phyloP scores from a whole-genome alignment of 306 rosid genomes.

The Dalbergia cultrata region DNA sequence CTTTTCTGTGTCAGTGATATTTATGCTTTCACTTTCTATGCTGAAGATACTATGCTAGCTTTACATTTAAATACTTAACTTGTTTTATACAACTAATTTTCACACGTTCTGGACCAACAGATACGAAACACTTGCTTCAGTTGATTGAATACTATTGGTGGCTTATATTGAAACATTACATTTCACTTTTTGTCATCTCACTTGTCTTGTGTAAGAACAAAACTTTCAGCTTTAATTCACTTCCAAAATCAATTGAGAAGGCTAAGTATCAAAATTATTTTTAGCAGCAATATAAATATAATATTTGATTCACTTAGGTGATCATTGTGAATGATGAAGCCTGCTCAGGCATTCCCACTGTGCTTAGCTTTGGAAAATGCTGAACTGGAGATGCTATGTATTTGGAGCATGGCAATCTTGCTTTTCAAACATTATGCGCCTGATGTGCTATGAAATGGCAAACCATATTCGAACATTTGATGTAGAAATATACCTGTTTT shows the following conservation, averaged over 20 bases:
- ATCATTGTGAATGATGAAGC: conserved; percentile 17
- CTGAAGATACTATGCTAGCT: conserved; percentile 17
- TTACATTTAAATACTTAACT: neutral
- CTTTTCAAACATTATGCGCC: neutral
- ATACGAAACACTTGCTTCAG: conserved; percentile 33
- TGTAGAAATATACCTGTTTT: conserved; percentile 17
- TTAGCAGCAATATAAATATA: neutral
- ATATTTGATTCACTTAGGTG: neutral
- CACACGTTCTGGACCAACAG: neutral
- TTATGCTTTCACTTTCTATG: conserved; percentile 31
- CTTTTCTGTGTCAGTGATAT: conserved; percentile 9
- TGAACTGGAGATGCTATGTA: conserved; percentile 6
- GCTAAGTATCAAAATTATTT: conserved; percentile 8
- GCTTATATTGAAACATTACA: conserved; percentile 27
- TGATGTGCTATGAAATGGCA: conserved; percentile 11
- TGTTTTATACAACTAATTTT: conserved; percentile 16
- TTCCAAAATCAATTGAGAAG: conserved; percentile 25
- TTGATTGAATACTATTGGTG: conserved; percentile 15
- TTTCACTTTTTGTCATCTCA: conserved; percentile 21
- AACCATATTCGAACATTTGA: conserved; percentile 35
- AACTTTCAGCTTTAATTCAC: neutral
- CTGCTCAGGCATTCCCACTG: conserved; percentile 24
- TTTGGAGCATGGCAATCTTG: conserved; percentile 3
- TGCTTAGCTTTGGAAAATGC: conserved; percentile 34
- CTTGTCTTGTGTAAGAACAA: neutral